A percentile compares a stretch with the other conserved stretches of the same genome.
Evolutionary conservation across 306 rosid species (phyloP).

Genomic region (Quercus mongolica): DNA sequence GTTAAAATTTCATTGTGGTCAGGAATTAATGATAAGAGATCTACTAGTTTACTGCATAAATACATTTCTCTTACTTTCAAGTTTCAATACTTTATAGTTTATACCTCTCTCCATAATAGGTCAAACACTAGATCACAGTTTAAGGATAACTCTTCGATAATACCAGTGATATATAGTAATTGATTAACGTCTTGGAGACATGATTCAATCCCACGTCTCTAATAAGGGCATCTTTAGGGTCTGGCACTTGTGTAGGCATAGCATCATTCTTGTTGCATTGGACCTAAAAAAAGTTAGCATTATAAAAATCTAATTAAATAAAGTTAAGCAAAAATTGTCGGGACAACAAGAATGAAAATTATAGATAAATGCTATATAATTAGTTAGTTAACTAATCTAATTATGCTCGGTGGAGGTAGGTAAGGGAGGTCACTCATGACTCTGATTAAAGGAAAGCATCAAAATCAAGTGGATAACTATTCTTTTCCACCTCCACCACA

Average conservation of each 20-base stretch:
- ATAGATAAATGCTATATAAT: not conserved
- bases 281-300: not conserved
- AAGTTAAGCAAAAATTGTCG: no score
- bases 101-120: no score
- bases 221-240: not conserved
- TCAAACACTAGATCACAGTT: no score
- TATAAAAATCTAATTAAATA: not conserved
- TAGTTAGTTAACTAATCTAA: not conserved
- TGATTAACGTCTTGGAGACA: not conserved
- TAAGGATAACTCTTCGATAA: no score
- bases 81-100: no score
- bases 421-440: conserved; percentile 4
- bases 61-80: no score
- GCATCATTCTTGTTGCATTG: not conserved
- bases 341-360: not conserved
- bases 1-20: no score
- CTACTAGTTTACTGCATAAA: no score
- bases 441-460: conserved; percentile 8
- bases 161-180: no score
- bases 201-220: not conserved
- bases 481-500: conserved; percentile 23
- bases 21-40: no score
- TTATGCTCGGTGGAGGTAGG: conserved; percentile 3
- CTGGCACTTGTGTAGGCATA: not conserved
- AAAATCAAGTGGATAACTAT: conserved; percentile 13